Base-by-base conservation (phyloP, 768 basidiomycete genomes). In the Leccinum broughii region DNA sequence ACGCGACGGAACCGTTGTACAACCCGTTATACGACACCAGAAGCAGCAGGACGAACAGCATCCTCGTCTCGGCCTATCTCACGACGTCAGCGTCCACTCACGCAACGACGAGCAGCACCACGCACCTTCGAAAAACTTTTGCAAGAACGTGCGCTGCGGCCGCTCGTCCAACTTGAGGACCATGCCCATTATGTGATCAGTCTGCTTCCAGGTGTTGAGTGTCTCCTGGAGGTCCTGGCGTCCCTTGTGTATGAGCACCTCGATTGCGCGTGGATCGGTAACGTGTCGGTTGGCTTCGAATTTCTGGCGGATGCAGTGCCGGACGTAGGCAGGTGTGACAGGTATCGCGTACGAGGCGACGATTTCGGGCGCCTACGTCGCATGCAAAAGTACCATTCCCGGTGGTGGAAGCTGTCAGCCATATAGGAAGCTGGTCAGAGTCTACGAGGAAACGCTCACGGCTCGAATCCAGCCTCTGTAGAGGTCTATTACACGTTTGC, bases 391-490 rank as follows among this genome's bases (percentile, higher is more conserved):
- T 44, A 48, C 15, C n/a, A 41, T 41, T 2, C 17, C 39, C 39
- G 39, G 39, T 9, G 39, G 39, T 41, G 39, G 17, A 17, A 6
- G 28, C 50, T 59, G 30, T 57, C 20, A 30, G 44, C 14, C 24
- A 10, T 50, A 13, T 3, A 32, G 4, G 0, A 26, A 44, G 22
- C 15, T 15, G 24, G 14, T 3, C 6, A 32, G 11, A 34, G 9
- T 14, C 28, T 5, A 4, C 15, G 15, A 26, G 24, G 49, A 24
- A 7, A 28, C 51, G 26, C 92, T 67, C 69, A 97, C 96, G 51
- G 88, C 83, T 62, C 97, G 89, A 72, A 95, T 90, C 96, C 96
- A 99, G 72, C 87, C 88, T 60, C 95, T 81, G 80, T 98, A 99
- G 13, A 97, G 82, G 51, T 88, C 80, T 20, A 94, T 76, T 10